A percentile compares a stretch with the other conserved stretches of the same genome.
Conservation (phyloP, 345 rosid genomes). For the Hibiscus mutabilis region DNA sequence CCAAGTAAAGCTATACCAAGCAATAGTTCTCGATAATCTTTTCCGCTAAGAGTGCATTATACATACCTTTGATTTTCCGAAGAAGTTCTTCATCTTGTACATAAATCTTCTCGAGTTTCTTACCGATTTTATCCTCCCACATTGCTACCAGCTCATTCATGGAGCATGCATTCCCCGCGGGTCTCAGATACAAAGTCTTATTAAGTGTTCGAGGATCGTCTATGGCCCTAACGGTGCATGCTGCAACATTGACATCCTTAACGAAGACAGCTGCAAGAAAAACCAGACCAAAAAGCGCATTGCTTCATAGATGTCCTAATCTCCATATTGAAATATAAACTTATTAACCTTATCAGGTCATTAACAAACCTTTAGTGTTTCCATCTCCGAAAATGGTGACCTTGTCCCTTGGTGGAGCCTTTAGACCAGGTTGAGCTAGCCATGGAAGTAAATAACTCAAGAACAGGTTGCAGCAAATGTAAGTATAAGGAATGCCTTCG, state of each 20-base stretch:
- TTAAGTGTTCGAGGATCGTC: slow-evolving; percentile 65
- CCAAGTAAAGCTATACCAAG: background rate
- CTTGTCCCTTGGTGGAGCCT: slow-evolving; percentile 59
- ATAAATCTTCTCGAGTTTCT: slow-evolving; percentile 46
- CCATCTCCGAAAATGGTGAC: slow-evolving; percentile 68
- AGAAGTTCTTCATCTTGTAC: slow-evolving; percentile 59
- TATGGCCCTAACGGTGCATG: slow-evolving; percentile 47
- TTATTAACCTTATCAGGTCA: background rate
- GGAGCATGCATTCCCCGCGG: slow-evolving; percentile 56
- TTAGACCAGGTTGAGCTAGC: slow-evolving; percentile 55
- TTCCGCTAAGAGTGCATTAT: background rate
- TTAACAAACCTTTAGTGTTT: slow-evolving; percentile 46
- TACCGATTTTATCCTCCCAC: slow-evolving; percentile 69
- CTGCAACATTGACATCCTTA: slow-evolving; percentile 58
- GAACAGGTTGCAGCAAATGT: slow-evolving; percentile 56
- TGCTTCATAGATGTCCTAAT: background rate
- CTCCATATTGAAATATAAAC: background rate
- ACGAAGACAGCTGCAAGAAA: slow-evolving; percentile 49
- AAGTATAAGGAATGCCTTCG: slow-evolving; percentile 58
- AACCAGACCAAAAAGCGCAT: slow-evolving; percentile 1
- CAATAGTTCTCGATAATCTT: background rate
- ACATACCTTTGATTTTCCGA: slow-evolving; percentile 50
- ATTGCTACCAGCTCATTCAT: slow-evolving; percentile 55
- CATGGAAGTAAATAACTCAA: slow-evolving; percentile 68
- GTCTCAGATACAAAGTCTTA: slow-evolving; percentile 58